Percentiles rank a stretch among this genome's conserved stretches.
These are phyloP conservation scores for Malus asiatica DNA, from an alignment of 306 rosid genomes.

Conservation along the genomic window DNA sequence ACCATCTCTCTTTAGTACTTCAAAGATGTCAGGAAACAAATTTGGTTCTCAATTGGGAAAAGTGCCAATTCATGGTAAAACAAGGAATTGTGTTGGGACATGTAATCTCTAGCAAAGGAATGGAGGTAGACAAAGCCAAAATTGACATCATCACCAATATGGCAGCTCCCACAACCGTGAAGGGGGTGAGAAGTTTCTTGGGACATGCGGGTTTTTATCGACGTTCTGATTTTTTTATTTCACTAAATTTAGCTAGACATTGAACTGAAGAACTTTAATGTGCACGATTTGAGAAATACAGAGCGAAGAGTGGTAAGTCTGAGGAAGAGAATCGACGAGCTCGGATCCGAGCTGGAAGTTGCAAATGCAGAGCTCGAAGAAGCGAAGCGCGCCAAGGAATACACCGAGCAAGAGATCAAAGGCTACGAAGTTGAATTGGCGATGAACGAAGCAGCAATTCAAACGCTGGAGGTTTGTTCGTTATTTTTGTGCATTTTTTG, in stretches of 20 bases:
- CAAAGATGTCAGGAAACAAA: too few species aligned
- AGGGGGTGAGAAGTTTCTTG: too few species aligned
- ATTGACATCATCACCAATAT: too few species aligned
- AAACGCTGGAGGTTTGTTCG: constrained; percentile 64
- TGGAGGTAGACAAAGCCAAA: too few species aligned
- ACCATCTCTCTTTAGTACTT: too few species aligned
- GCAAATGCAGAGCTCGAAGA: constrained; percentile 52
- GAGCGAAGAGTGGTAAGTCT: constrained; percentile 68
- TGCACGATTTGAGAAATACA: constrained; percentile 11
- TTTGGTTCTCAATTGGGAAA: too few species aligned
- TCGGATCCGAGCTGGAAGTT: constrained; percentile 36
- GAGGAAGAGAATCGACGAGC: constrained; percentile 56
- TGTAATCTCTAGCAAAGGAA: too few species aligned
- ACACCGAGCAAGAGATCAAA: constrained; percentile 62
- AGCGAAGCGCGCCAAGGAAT: constrained; percentile 58
- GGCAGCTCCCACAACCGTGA: too few species aligned
- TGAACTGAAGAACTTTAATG: neutral
- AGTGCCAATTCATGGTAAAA: too few species aligned
- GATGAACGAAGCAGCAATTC: constrained; percentile 45
- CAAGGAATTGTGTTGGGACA: too few species aligned
- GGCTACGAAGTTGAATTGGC: constrained; percentile 75
- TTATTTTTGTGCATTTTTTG: constrained; percentile 4
- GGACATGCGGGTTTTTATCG: too few species aligned
- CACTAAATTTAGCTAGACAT: neutral
- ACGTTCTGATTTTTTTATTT: neutral